phyloP scores from a whole-genome alignment of 2,329 filamentous ascomycete genomes.

The Arthrobotrys conoides region DNA sequence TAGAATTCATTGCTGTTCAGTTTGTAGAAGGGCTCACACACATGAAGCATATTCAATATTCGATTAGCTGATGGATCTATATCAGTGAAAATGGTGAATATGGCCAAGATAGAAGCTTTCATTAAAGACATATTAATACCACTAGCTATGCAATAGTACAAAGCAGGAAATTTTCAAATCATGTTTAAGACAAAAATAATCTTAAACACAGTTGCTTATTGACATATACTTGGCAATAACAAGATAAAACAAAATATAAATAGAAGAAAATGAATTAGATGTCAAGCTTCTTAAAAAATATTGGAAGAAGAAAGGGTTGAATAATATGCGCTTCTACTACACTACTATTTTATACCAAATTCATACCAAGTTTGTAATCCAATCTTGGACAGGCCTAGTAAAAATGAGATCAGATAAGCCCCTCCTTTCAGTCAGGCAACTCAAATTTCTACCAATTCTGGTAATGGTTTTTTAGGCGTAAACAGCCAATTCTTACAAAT shows the following conservation, averaged over 20 bases:
- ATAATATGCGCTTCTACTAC: background rate
- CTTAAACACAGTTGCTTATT: background rate
- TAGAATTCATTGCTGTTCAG: background rate
- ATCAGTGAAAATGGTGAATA: background rate
- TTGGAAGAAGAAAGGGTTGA: background rate
- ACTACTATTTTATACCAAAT: background rate
- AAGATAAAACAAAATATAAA: background rate
- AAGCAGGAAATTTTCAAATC: background rate
- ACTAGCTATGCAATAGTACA: background rate
- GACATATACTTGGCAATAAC: background rate
- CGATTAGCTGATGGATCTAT: conserved; percentile 1
- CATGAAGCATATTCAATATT: background rate
- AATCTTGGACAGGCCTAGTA: too few species aligned
- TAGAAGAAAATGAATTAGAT: background rate
- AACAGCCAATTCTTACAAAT: too few species aligned
- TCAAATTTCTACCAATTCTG: too few species aligned
- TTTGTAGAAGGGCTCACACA: background rate
- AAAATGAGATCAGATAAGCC: too few species aligned
- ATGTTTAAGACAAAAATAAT: background rate
- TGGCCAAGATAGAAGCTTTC: background rate
- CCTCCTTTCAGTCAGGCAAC: too few species aligned
- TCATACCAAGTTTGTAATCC: background rate
- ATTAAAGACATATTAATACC: background rate
- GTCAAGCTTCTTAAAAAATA: background rate
- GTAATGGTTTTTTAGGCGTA: too few species aligned